Percentiles rank a stretch among this genome's conserved stretches.
Conservation (phyloP, 1,284 basidiomycete genomes). For the Cryptococcus floricola region DNA sequence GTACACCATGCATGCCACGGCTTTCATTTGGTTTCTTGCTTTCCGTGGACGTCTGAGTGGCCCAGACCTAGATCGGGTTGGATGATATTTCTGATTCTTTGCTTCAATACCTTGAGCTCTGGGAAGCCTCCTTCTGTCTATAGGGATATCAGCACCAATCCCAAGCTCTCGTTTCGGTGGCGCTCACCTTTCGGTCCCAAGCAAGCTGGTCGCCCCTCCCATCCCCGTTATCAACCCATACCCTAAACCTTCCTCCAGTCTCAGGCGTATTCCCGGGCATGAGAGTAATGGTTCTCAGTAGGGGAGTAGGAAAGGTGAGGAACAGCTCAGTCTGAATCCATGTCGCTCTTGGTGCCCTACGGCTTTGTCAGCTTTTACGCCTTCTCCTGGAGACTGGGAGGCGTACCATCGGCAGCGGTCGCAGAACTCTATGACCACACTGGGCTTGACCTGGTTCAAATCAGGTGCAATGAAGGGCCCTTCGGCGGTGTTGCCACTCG, state of each 20-base stretch:
- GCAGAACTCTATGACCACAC: constrained; percentile 71
- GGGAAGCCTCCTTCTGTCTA: constrained; percentile 87
- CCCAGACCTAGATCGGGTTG: constrained; percentile 74
- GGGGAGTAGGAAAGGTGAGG: constrained; percentile 76
- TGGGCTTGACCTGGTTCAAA: constrained; percentile 13
- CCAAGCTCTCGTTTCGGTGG: neutral
- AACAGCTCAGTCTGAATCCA: constrained; percentile 87
- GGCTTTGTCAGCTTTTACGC: neutral
- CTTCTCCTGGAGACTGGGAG: neutral
- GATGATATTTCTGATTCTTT: constrained; percentile 73
- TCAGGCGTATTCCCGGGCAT: constrained; percentile 73
- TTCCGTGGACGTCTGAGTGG: constrained; percentile 62
- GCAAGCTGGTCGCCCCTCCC: constrained; percentile 40
- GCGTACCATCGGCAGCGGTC: constrained; percentile 63
- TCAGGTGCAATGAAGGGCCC: neutral
- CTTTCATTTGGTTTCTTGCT: neutral
- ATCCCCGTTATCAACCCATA: constrained; percentile 63
- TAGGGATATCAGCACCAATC: neutral
- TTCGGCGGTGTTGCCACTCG: neutral
- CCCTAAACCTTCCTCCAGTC: constrained; percentile 78
- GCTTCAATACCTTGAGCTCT: constrained; percentile 68
- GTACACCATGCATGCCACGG: neutral
- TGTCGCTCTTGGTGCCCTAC: constrained; percentile 59
- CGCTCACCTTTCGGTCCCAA: constrained; percentile 49
- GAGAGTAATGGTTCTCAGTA: constrained; percentile 63